phyloP scores from a whole-genome alignment of 2,329 filamentous ascomycete species.

The Bisporella sp. region DNA sequence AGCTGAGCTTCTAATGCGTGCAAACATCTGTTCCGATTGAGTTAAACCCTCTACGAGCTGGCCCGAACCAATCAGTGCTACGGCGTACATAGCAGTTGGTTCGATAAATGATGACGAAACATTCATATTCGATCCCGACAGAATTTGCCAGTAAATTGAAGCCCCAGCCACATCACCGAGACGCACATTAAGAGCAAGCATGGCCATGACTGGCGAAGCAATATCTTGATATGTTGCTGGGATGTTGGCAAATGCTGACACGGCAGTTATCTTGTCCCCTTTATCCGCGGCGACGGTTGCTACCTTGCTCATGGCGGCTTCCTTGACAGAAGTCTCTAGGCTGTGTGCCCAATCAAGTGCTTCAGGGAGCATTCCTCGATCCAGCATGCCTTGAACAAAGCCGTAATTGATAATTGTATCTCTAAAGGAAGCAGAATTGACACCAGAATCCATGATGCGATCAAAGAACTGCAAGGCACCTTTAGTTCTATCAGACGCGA shows the following conservation, averaged over 20 bases:
- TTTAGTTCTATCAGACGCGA: slow-evolving; percentile 70
- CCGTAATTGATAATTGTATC: slow-evolving; percentile 66
- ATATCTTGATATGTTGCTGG: slow-evolving; percentile 42
- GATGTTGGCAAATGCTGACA: slow-evolving; percentile 56
- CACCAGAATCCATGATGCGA: slow-evolving; percentile 60
- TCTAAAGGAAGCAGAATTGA: slow-evolving; percentile 56
- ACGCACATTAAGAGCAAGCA: slow-evolving; percentile 82
- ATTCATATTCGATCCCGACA: slow-evolving; percentile 55
- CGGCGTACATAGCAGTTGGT: slow-evolving; percentile 82
- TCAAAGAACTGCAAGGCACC: slow-evolving; percentile 81
- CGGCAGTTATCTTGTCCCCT: slow-evolving; percentile 62
- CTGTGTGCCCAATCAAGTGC: slow-evolving; percentile 67
- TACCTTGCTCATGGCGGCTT: slow-evolving; percentile 63
- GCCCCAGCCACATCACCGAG: slow-evolving; percentile 72
- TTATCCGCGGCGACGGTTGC: slow-evolving; percentile 74
- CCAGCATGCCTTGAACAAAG: slow-evolving; percentile 71
- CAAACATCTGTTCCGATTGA: slow-evolving; percentile 80
- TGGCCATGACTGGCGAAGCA: slow-evolving; percentile 62
- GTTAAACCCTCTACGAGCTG: slow-evolving; percentile 74
- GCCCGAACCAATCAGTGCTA: slow-evolving; percentile 80
- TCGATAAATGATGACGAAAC: slow-evolving; percentile 67
- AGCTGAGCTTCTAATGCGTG: slow-evolving; percentile 63
- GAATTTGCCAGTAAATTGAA: slow-evolving; percentile 71
- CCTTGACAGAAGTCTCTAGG: slow-evolving; percentile 51
- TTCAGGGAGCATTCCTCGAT: slow-evolving; percentile 61